These are phyloP conservation scores for Erigeron canadensis DNA, from an alignment of 129 eudicot species.

Conservation along the genomic window DNA sequence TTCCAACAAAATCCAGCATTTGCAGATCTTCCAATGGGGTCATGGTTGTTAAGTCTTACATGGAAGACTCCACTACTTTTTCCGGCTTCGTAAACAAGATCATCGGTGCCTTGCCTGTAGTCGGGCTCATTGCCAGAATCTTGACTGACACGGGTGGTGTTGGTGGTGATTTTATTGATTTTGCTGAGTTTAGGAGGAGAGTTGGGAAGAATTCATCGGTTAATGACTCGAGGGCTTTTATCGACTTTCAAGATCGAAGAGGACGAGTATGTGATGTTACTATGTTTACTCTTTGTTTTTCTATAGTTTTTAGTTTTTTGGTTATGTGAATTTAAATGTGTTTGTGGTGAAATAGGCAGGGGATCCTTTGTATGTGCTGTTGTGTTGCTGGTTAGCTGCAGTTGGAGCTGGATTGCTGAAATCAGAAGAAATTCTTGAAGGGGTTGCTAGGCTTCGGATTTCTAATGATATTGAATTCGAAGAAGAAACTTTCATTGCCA, in stretches of 20 bases:
- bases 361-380: slow-evolving; percentile 77
- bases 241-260: slow-evolving; percentile 74
- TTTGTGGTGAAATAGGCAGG: slow-evolving; percentile 58
- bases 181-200: slow-evolving; percentile 87
- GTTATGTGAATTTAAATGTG: not conserved
- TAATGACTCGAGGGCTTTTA: slow-evolving; percentile 81
- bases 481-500: slow-evolving; percentile 83
- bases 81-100: slow-evolving; percentile 69
- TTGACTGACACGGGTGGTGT: slow-evolving; percentile 89
- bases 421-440: slow-evolving; percentile 95
- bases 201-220: slow-evolving; percentile 87
- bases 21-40: slow-evolving; percentile 34
- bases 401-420: slow-evolving; percentile 94
- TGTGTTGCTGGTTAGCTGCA: slow-evolving; percentile 98
- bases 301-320: not conserved
- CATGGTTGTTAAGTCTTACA: slow-evolving; percentile 58
- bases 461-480: slow-evolving; percentile 91
- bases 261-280: slow-evolving; percentile 52
- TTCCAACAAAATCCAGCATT: slow-evolving; percentile 28
- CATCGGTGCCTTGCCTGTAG: slow-evolving; percentile 80
- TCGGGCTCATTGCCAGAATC: slow-evolving; percentile 84
- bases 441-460: slow-evolving; percentile 74
- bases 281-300: not conserved
- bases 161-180: slow-evolving; percentile 84
- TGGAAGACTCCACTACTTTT: slow-evolving; percentile 67